phyloP scores from a whole-genome alignment of 2,329 filamentous ascomycete genomes.

The Cryoendolithus antarcticus region DNA sequence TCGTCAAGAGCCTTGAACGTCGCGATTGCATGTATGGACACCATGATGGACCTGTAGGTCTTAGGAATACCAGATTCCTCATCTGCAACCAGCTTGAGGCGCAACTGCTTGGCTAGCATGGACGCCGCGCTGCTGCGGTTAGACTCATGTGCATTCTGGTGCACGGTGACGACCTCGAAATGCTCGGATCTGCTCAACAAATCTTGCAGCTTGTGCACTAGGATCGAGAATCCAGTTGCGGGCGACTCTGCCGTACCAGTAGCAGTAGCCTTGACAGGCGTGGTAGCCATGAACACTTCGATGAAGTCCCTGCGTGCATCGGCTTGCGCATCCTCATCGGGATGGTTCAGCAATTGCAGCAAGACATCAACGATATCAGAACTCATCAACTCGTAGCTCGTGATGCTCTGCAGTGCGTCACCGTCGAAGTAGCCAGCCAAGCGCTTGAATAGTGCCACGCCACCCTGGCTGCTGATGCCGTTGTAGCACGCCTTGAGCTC shows the following conservation, averaged over 20 bases:
- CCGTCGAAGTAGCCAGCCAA: conserved; percentile 78
- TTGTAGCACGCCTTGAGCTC: conserved; percentile 64
- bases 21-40: conserved; percentile 94
- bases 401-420: conserved; percentile 82
- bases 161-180: conserved; percentile 93
- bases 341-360: conserved; percentile 67
- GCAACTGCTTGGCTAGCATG: conserved; percentile 92
- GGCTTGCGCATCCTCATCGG: conserved; percentile 40
- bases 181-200: conserved; percentile 92
- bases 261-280: conserved; percentile 48
- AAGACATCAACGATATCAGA: conserved; percentile 81
- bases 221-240: conserved; percentile 73
- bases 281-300: conserved; percentile 78
- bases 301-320: conserved; percentile 74
- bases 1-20: conserved; percentile 96
- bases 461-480: conserved; percentile 26
- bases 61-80: conserved; percentile 82
- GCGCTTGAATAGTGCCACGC: conserved; percentile 56
- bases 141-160: conserved; percentile 81
- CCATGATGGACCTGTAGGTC: conserved; percentile 87
- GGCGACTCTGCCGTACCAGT: conserved; percentile 56
- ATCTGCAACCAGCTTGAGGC: conserved; percentile 77
- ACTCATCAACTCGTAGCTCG: conserved; percentile 83
- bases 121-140: conserved; percentile 84
- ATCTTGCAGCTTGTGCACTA: conserved; percentile 91